A percentile compares a stretch with the other conserved stretches of the same genome.
These are phyloP conservation scores for Amniculicola lignicola DNA, from an alignment of 495 filamentous ascomycete species.

Conservation along the genomic window DNA sequence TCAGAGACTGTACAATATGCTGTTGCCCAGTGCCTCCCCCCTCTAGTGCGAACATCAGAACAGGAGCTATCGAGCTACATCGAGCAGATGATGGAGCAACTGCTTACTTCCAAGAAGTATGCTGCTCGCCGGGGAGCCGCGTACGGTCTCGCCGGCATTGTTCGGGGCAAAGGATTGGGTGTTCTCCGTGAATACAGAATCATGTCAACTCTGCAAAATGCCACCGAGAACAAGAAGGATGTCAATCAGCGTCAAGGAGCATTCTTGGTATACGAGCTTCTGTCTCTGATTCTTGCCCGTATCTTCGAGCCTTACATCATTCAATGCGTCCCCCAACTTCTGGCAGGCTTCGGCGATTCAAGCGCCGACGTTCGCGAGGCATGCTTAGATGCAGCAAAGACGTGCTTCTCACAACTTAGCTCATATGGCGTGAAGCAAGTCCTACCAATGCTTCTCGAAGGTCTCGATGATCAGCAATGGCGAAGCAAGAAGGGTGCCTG, in stretches of 20 bases:
- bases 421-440: slow-evolving; percentile 95
- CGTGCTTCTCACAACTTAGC: slow-evolving; percentile 87
- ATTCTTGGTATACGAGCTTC: slow-evolving; percentile 83
- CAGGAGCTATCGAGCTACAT: slow-evolving; percentile 75
- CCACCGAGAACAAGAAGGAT: slow-evolving; percentile 89
- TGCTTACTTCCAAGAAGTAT: slow-evolving; percentile 82
- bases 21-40: slow-evolving; percentile 88
- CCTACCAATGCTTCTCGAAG: slow-evolving; percentile 85
- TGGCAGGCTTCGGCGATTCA: slow-evolving; percentile 83
- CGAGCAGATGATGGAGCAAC: slow-evolving; percentile 70
- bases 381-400: slow-evolving; percentile 87
- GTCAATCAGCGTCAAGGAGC: slow-evolving; percentile 82
- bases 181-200: slow-evolving; percentile 81
- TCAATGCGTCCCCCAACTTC: slow-evolving; percentile 86
- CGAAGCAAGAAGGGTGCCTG: slow-evolving; percentile 97
- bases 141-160: slow-evolving; percentile 88
- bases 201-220: slow-evolving; percentile 70
- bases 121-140: slow-evolving; percentile 87
- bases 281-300: slow-evolving; percentile 79
- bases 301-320: slow-evolving; percentile 96
- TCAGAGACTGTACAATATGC: slow-evolving; percentile 96
- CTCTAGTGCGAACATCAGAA: slow-evolving; percentile 75
- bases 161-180: slow-evolving; percentile 79
- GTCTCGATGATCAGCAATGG: slow-evolving; percentile 93
- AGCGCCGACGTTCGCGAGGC: slow-evolving; percentile 87